Evolutionary conservation across 2,329 filamentous ascomycete genomes (phyloP), one percentile per base, ranked within the genome.

Genomic region (Neodidymelliopsis sp.): DNA sequence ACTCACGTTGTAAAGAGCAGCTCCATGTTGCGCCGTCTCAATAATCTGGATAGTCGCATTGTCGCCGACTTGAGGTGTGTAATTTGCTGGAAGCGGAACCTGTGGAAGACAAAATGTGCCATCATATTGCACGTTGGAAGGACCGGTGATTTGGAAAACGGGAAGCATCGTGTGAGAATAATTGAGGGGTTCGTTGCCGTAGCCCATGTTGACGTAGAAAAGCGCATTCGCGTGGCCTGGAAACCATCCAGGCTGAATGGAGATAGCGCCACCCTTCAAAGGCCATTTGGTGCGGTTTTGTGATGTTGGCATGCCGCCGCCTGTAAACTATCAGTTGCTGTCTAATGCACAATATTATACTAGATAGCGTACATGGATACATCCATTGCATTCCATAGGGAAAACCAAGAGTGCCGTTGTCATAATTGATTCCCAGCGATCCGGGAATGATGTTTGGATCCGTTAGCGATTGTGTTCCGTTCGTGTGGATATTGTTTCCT

Each of bases 171-270:
- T 79, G 70, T 88, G 84, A 57, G 90, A 95, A 87, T 95, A 95
- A 79, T 97, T 97, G 6, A 76, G 73, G 0, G 94, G 93, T 6
- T 88, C 84, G 24, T 82, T 90, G 57, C 90, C 91, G 58, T 92
- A 85, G 59, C 94, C 94, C 45, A 97, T 81, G 77, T 97, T 97
- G 75, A 97, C 79, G 76, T 96, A 96, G 69, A 96, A 81, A 63
- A 91, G 84, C 13, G 91, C 93, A 5, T 84, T 87, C 25, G 83
- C 73, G 72, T 97, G 94, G 57, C 94, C 94, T 49, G 87, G 85
- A 79, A 97, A 97, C 94, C 94, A 97, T 66, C 93, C 94, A 0
- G 94, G 94, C 69, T 97, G 93, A 65, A 97, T 82, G 38, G 91
- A 83, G 53, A 99, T 67, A n/a, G 91, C 91, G 54, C 94, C 94